phyloP scores from a whole-genome alignment of 148 eudicot species.

The Rhododendron ferrugineum region DNA sequence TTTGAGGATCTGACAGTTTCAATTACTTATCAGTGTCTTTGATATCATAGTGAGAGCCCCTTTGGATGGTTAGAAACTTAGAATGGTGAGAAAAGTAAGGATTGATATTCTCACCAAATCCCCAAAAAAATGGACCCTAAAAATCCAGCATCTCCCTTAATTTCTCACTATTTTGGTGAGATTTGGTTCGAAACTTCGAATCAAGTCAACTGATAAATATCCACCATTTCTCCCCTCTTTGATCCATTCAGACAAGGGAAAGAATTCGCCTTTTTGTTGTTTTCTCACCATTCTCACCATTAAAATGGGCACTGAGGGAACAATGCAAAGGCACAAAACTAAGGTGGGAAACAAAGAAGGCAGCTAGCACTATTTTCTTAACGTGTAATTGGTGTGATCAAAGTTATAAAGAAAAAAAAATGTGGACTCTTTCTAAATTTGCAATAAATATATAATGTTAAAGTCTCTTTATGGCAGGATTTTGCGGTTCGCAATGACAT shows the following conservation, averaged over 20 bases:
- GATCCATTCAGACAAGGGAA: background rate
- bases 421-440: background rate
- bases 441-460: background rate
- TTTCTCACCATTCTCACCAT: background rate
- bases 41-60: background rate
- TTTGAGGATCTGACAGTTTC: background rate
- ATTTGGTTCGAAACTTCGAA: background rate
- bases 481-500: conserved; percentile 94
- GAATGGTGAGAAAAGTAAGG: background rate
- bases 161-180: background rate
- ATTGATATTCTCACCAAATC: background rate
- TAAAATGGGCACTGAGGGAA: background rate
- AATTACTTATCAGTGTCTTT: background rate
- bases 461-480: conserved; percentile 39
- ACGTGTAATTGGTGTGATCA: background rate
- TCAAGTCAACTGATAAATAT: background rate
- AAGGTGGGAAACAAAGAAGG: background rate
- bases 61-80: background rate
- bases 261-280: background rate
- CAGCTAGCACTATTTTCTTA: background rate
- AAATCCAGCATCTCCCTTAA: background rate
- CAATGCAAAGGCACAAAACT: background rate
- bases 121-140: background rate
- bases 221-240: background rate
- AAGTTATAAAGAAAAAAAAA: background rate